Evolutionary conservation across 176 grass and related monocot genomes (phyloP).

Genomic region (Tuctoria greenei): DNA sequence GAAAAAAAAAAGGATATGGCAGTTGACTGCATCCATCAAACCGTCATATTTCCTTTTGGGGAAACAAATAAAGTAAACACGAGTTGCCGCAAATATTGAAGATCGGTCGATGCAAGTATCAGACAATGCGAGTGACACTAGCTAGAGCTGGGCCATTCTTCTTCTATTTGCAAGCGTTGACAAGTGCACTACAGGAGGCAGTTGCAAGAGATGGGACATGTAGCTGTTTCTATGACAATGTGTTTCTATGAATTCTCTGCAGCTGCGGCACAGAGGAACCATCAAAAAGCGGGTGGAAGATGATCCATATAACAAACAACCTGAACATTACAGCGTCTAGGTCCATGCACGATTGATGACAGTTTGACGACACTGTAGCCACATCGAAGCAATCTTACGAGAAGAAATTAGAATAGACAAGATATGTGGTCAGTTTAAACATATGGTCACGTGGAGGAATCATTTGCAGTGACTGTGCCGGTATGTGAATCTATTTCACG

Average conservation of each 20-base stretch:
- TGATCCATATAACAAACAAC: neutral
- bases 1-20: neutral
- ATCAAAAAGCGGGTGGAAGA: neutral
- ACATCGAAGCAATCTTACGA: too few species aligned
- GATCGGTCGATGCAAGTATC: neutral
- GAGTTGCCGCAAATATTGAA: neutral
- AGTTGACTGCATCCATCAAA: neutral
- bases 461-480: too few species aligned
- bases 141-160: neutral
- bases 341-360: too few species aligned
- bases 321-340: neutral
- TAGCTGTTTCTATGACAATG: too few species aligned
- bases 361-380: too few species aligned
- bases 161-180: neutral
- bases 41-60: neutral
- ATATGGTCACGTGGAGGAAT: too few species aligned
- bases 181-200: neutral
- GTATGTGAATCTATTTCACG: too few species aligned
- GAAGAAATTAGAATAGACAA: too few species aligned
- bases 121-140: neutral
- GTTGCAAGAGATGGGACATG: too few species aligned
- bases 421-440: too few species aligned
- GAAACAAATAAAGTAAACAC: neutral
- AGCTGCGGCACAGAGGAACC: neutral
- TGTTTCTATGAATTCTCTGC: too few species aligned